Percentiles rank a stretch among this genome's conserved stretches.
These are phyloP conservation scores for Pythium grandisporangium DNA, from an alignment of 352 stramenopile species.

Conservation along the genomic window DNA sequence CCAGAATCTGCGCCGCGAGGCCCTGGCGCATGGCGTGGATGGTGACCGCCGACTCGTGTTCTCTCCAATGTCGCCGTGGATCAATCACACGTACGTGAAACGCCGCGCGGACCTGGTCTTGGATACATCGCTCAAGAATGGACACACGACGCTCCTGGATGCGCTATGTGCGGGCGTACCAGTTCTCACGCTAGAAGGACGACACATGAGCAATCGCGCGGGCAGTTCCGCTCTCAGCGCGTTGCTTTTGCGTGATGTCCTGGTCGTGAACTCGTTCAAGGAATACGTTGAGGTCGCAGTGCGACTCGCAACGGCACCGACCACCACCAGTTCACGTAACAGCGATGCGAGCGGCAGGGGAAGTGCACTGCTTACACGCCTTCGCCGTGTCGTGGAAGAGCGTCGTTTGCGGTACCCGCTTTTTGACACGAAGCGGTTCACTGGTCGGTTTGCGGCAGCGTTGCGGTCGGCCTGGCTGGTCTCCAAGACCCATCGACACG, in stretches of 20 bases:
- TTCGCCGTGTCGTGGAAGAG: constrained; percentile 30
- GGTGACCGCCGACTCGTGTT: constrained; percentile 47
- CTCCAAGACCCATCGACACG: constrained; percentile 1
- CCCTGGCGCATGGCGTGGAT: constrained; percentile 38
- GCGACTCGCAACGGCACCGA: constrained; percentile 21
- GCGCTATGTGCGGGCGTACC: constrained; percentile 71
- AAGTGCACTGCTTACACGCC: constrained; percentile 22
- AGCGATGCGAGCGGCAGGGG: no score
- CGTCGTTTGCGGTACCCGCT: constrained; percentile 34
- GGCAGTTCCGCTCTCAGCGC: constrained; percentile 44
- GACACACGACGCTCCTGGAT: constrained; percentile 76
- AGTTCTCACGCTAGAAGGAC: constrained; percentile 55
- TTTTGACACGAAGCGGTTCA: constrained; percentile 61
- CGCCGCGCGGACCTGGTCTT: constrained; percentile 62
- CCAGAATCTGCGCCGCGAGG: constrained; percentile 37
- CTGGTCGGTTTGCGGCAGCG: constrained; percentile 28
- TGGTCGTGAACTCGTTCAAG: constrained; percentile 61
- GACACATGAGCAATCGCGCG: constrained; percentile 59
- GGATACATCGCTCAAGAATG: constrained; percentile 80
- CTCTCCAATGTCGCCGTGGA: constrained; percentile 47
- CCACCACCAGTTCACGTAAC: no score
- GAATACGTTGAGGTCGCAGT: constrained; percentile 78
- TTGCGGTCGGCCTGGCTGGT: constrained; percentile 38
- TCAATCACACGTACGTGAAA: constrained; percentile 72
- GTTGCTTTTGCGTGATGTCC: constrained; percentile 28